phyloP scores from a whole-genome alignment of 805 yeast genomes.

The Spathaspora boniae region DNA sequence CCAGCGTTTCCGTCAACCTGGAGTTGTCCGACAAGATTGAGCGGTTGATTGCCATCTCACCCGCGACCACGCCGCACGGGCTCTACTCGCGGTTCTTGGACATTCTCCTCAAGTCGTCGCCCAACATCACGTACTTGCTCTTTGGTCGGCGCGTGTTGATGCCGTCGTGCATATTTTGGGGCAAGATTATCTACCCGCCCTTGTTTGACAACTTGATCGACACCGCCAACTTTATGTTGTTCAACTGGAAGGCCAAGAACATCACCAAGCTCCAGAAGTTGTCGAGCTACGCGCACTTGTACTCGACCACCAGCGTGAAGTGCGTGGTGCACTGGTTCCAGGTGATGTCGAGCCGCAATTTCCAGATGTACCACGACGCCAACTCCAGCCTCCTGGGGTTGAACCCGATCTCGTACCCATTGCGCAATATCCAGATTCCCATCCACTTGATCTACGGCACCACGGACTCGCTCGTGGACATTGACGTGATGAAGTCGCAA shows the following conservation, averaged over 20 bases:
- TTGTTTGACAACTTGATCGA: constrained; percentile 73
- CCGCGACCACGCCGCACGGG: constrained; percentile 91
- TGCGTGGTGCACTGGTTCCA: constrained; percentile 96
- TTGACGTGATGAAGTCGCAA: constrained; percentile 65
- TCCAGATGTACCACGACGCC: constrained; percentile 85
- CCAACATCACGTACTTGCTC: constrained; percentile 61
- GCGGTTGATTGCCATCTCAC: constrained; percentile 78
- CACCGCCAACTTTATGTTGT: constrained; percentile 58
- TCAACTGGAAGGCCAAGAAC: constrained; percentile 76
- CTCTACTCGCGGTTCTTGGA: constrained; percentile 74
- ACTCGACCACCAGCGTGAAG: constrained; percentile 89
- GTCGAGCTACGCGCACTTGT: constrained; percentile 80
- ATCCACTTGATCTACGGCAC: constrained; percentile 78
- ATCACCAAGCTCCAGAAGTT: constrained; percentile 71
- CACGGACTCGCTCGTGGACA: constrained; percentile 81
- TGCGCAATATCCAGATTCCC: constrained; percentile 50
- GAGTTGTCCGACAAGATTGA: constrained; percentile 54
- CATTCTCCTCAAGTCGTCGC: constrained; percentile 70
- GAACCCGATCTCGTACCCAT: constrained; percentile 37
- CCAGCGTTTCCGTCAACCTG: constrained; percentile 66
- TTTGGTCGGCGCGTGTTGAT: constrained; percentile 75
- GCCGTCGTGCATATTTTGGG: constrained; percentile 81
- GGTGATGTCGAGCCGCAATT: constrained; percentile 69
- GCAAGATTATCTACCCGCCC: constrained; percentile 70
- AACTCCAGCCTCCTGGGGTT: constrained; percentile 18